A percentile compares a stretch with the other conserved stretches of the same genome.
These are phyloP conservation scores for Miscanthus lutarioriparius DNA, from an alignment of 176 grass and related monocot genomes.

Conservation along the genomic window DNA sequence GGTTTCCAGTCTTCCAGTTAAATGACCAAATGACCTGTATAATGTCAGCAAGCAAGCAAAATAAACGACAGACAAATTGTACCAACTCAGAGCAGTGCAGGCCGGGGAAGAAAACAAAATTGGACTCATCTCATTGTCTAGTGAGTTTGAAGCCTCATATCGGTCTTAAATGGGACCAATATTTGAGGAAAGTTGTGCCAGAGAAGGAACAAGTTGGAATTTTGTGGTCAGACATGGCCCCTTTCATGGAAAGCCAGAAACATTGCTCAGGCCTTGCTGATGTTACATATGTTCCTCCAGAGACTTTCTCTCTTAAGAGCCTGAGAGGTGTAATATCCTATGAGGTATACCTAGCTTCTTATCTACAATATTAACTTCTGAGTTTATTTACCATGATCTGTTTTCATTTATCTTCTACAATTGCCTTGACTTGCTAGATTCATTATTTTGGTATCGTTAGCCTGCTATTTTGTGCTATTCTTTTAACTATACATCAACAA, in stretches of 20 bases:
- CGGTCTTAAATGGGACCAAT: slow-evolving; percentile 64
- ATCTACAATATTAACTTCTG: neutral
- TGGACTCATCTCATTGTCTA: slow-evolving; percentile 53
- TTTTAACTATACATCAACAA: neutral
- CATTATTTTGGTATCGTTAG: neutral
- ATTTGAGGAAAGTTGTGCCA: slow-evolving; percentile 60
- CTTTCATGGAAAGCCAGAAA: slow-evolving; percentile 58
- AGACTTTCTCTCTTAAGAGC: slow-evolving; percentile 59
- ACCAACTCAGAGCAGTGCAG: slow-evolving; percentile 61
- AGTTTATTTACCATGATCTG: slow-evolving; percentile 2
- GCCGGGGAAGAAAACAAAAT: slow-evolving; percentile 64
- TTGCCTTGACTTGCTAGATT: neutral
- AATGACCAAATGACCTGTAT: slow-evolving; percentile 68
- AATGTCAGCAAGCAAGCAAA: slow-evolving; percentile 85
- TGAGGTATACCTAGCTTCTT: slow-evolving; percentile 51
- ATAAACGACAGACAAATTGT: slow-evolving; percentile 64
- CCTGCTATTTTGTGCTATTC: neutral
- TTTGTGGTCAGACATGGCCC: slow-evolving; percentile 67
- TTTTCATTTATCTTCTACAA: slow-evolving; percentile 17
- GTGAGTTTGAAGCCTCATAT: slow-evolving; percentile 71
- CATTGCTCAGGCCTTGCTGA: slow-evolving; percentile 62
- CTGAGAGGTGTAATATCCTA: slow-evolving; percentile 69
- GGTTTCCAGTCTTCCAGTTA: slow-evolving; percentile 16
- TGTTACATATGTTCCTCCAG: slow-evolving; percentile 65
- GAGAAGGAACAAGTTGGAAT: slow-evolving; percentile 76